Evolutionary conservation across 192 early-diverging fungal genomes (phyloP).

Genomic region (Dispira parvispora): DNA sequence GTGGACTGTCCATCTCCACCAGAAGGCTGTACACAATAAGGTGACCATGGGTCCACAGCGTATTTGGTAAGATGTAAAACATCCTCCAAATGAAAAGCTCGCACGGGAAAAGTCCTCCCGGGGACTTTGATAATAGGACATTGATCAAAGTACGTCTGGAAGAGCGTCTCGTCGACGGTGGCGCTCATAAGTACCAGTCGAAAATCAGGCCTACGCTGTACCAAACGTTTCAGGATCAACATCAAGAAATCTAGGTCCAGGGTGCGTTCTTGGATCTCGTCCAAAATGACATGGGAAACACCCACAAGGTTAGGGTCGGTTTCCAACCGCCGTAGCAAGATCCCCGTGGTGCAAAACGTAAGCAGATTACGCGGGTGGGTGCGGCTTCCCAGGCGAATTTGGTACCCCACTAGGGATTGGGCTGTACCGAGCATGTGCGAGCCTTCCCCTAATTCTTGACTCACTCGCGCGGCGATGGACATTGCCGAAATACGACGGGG

Average conservation of each 20-base stretch:
- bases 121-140: constrained; percentile 41
- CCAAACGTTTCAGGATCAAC: constrained; percentile 30
- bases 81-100: constrained; percentile 48
- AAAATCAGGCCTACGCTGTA: constrained; percentile 19
- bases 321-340: constrained; percentile 49
- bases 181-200: constrained; percentile 35
- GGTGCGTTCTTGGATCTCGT: constrained; percentile 35
- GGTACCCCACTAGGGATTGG: constrained; percentile 51
- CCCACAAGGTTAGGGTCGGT: constrained; percentile 34
- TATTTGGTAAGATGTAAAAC: constrained; percentile 13
- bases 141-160: constrained; percentile 29
- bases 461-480: constrained; percentile 63
- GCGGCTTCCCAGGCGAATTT: constrained; percentile 45
- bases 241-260: constrained; percentile 30
- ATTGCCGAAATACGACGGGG: constrained; percentile 66
- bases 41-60: neutral
- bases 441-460: constrained; percentile 48
- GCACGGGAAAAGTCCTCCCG: constrained; percentile 38
- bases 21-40: neutral
- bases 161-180: constrained; percentile 30
- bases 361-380: constrained; percentile 36
- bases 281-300: constrained; percentile 39
- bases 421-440: constrained; percentile 27
- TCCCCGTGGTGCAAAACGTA: constrained; percentile 62
- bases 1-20: constrained; percentile 12